Evolutionary conservation across 2,329 filamentous ascomycete species (phyloP), one percentile per base, ranked within the genome.

Genomic region (Emericellopsis atlantica): DNA sequence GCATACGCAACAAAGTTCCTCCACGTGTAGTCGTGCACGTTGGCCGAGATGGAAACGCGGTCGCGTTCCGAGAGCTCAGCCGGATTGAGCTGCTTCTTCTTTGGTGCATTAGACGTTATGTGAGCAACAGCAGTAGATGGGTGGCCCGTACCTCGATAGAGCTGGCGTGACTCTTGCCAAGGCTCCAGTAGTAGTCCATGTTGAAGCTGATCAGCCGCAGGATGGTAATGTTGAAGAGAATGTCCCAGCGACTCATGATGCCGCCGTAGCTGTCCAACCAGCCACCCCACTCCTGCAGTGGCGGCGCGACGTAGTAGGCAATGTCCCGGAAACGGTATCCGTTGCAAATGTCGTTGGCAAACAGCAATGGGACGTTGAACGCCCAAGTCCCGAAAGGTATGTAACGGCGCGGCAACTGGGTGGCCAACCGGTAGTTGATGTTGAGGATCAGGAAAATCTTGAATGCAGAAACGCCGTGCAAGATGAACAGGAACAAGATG

Each of bases 81-180:
- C 35, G 85, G 84, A 71, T 96, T 88, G 47, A 95, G 74, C 70
- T 95, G 87, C 62, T 93, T 95, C 85, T 96, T 96, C 89, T 96
- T 92, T 62, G 67, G 68, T 59, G 63, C 54, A 75, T 90, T 72
- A 90, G 81, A 41, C 12, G 12, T n/a, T 32, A 11, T 32, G 21
- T 8, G 21, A 18, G 7, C 31, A 32, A 18, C 12, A 18, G 26
- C 3, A 11, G 21, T 16, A n/a, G 24, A 6, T 4, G 37, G 29
- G 7, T 7, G 6, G 15, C 9, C 62, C 76, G 57, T 76, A 96
- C 92, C 81, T 96, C 90, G 34, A 95, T 60, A 8, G 82, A 72
- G 52, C 77, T 89, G 23, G 73, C 66, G 45, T 61, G 63, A 32
- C 72, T 65, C 44, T 76, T 70, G 47, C 84, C 78, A 3, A 84